Evolutionary conservation across 2,329 filamentous ascomycete species (phyloP).

Genomic region (Sarocladiaceae sp.): DNA sequence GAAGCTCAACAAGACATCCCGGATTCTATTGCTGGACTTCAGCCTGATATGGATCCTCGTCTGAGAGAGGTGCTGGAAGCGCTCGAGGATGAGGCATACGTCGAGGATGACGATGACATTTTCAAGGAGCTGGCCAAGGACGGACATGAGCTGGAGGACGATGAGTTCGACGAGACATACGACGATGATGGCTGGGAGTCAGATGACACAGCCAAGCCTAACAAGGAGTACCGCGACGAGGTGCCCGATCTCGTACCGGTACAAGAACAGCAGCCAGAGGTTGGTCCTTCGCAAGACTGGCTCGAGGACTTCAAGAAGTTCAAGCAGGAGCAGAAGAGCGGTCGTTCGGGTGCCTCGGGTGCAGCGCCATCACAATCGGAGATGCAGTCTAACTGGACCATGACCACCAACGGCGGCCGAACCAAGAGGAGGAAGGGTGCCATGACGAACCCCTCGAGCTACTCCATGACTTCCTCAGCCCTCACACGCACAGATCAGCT

Average conservation of each 20-base stretch:
- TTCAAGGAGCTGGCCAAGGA: constrained; percentile 69
- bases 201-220: constrained; percentile 81
- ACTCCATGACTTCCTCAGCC: constrained; percentile 88
- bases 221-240: constrained; percentile 46
- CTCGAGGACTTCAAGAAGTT: constrained; percentile 90
- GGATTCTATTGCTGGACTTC: constrained; percentile 85
- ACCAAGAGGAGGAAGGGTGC: constrained; percentile 95
- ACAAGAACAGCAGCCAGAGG: constrained; percentile 43
- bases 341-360: constrained; percentile 26
- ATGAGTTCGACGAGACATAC: constrained; percentile 67
- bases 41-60: constrained; percentile 95
- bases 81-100: constrained; percentile 90
- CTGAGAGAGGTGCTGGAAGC: constrained; percentile 88
- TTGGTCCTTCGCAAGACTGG: constrained; percentile 72
- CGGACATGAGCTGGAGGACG: constrained; percentile 65
- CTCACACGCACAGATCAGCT: constrained; percentile 83
- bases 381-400: constrained; percentile 64
- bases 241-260: constrained; percentile 42
- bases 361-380: constrained; percentile 49
- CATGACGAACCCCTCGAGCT: constrained; percentile 76
- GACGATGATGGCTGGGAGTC: constrained; percentile 89
- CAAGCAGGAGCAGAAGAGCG: constrained; percentile 67
- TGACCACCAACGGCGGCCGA: constrained; percentile 71
- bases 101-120: constrained; percentile 79
- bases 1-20: constrained; percentile 91